Base-by-base conservation (phyloP, 2,329 filamentous ascomycete genomes). In the Fusarium falciforme region DNA sequence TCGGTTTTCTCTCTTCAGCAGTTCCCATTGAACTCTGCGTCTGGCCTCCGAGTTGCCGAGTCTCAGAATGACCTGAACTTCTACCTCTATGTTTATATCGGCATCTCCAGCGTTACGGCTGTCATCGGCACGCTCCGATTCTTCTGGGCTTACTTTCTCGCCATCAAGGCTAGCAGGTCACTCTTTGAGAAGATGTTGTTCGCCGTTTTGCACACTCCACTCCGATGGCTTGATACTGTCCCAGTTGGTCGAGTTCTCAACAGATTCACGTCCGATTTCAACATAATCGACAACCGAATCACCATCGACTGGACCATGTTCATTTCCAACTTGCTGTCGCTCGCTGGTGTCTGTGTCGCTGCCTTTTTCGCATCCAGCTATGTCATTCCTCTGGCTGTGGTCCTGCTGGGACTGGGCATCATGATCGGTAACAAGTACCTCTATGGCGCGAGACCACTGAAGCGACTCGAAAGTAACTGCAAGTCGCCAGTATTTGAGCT, bases 401-500 rank as follows among this genome's bases (percentile, higher is more conserved):
- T 89, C 6, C 85, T 95, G 1, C 83, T 94, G 1, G 71, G 83
- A 1, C 80, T 92, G 11, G 91, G 89, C 71, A 78, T 89, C n/a
- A 81, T 88, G 68, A 88, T 91, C 64, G 91, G 90, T 1, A 78
- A 86, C 4, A 85, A 84, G 38, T 96, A 93, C 78, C 86, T 96
- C 7, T 83, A 88, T n/a, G 93, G 89, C 1, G 93, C 93, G 0
- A 87, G 94, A 42, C 93, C 94, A 35, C 87, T 93, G 70, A 96
- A 95, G 83, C 88, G 94, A 6, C 87, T 96, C 1, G 93, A 96
- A 80, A 94, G 91, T 73, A 94, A 89, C 4, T 89, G 90, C 64
- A 95, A 94, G 81, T 93, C 91, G 0, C 94, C 94, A 0, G 90
- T 96, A 1, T 95, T 94, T 76, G 93, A 96, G 80, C 91, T 94